Evolutionary conservation across 306 rosid species (phyloP).

Genomic region (Cyclanthera cordifolia): DNA sequence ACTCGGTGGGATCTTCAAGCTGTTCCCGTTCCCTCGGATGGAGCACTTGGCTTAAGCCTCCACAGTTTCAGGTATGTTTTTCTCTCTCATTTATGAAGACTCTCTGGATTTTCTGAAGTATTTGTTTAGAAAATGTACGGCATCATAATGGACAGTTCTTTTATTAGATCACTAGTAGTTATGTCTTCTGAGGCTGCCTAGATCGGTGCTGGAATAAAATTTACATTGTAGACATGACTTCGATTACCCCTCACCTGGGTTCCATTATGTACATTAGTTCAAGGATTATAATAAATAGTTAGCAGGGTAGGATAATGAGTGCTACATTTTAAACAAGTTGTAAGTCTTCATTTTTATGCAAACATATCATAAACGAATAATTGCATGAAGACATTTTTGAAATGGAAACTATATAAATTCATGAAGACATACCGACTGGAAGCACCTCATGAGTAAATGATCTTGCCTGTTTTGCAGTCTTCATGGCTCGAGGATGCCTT

Average conservation of each 20-base stretch:
- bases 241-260: not conserved
- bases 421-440: not conserved
- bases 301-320: not conserved
- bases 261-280: not conserved
- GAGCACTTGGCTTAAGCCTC: constrained; percentile 61
- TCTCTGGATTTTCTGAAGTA: not conserved
- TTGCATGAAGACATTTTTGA: too few relatives aligned
- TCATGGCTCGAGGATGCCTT: constrained; percentile 39
- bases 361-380: not conserved
- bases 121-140: not conserved
- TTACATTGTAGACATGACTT: not conserved
- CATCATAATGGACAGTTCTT: not conserved
- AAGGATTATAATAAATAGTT: not conserved
- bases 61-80: constrained; percentile 61
- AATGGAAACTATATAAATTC: too few relatives aligned
- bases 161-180: not conserved
- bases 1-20: constrained; percentile 79
- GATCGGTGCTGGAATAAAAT: not conserved
- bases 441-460: not conserved
- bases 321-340: not conserved
- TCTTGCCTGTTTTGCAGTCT: constrained; percentile 31
- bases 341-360: not conserved
- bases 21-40: constrained; percentile 75
- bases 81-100: constrained; percentile 8
- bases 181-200: not conserved